Conservation (phyloP, 2,329 filamentous ascomycete genomes). For the Epichloe elymi region DNA sequence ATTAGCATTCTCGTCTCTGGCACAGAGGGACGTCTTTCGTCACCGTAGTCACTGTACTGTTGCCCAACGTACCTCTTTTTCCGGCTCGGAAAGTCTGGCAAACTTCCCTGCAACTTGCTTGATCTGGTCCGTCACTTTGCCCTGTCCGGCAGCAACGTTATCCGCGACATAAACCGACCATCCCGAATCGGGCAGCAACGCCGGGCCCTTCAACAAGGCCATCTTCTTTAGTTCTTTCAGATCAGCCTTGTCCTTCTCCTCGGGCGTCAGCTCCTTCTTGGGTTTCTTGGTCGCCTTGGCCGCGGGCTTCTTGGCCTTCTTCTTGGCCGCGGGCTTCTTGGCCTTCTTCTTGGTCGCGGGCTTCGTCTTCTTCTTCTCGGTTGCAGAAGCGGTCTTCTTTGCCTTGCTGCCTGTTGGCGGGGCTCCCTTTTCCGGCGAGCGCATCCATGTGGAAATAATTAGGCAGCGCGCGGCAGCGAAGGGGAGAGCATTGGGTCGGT, state of each 20-base stretch:
- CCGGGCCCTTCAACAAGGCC: conserved; percentile 29
- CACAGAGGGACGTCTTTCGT: not conserved
- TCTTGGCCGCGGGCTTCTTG: conserved; percentile 28
- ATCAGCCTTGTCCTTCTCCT: conserved; percentile 23
- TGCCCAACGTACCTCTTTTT: conserved; percentile 28
- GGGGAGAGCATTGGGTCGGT: conserved; percentile 3
- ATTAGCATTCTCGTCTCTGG: not conserved
- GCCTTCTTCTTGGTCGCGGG: conserved; percentile 25
- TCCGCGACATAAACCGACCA: conserved; percentile 28
- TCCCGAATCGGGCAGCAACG: conserved; percentile 14
- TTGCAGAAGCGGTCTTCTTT: conserved; percentile 8
- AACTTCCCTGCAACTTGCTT: conserved; percentile 19
- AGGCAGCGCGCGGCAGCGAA: conserved; percentile 10
- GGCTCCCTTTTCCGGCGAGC: conserved; percentile 13
- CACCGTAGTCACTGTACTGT: not conserved
- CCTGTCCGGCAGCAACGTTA: conserved; percentile 11
- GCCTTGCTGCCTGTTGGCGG: conserved; percentile 8
- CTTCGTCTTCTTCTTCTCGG: conserved; percentile 13
- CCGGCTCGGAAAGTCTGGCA: conserved; percentile 25
- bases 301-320: conserved; percentile 20
- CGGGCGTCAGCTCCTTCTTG: conserved; percentile 22
- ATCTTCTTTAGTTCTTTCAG: conserved; percentile 24
- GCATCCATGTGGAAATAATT: conserved; percentile 17
- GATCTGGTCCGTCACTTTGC: conserved; percentile 12
- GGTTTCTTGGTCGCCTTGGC: conserved; percentile 37